Evolutionary conservation across 2,329 filamentous ascomycete species (phyloP).

Genomic region (Sphaerulina vaccinii): DNA sequence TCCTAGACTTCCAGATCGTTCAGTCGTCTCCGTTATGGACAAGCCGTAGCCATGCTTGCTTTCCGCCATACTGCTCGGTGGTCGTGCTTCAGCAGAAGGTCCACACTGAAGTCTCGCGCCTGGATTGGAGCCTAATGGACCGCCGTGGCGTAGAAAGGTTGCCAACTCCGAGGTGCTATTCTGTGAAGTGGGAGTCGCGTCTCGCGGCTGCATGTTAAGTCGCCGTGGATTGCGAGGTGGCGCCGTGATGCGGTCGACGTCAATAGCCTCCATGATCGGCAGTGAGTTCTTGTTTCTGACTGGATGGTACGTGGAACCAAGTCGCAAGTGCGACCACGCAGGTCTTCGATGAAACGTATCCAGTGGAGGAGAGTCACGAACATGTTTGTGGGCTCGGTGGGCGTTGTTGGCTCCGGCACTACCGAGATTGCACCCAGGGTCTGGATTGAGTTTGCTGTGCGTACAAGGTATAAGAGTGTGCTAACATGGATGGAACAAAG

Average conservation of each 20-base stretch:
- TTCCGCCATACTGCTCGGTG: background rate
- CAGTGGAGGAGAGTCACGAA: constrained; percentile 8
- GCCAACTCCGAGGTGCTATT: constrained; percentile 11
- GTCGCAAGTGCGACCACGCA: constrained; percentile 6
- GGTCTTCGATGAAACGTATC: background rate
- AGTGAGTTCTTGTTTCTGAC: background rate
- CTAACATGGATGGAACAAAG: too few relatives aligned
- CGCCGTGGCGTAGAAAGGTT: constrained; percentile 11
- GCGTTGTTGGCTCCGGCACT: constrained; percentile 5
- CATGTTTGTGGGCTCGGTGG: background rate
- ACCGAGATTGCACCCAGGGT: constrained; percentile 2
- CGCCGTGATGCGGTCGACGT: constrained; percentile 1
- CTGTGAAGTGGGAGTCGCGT: constrained; percentile 9
- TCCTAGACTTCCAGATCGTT: background rate
- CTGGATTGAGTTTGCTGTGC: too few relatives aligned
- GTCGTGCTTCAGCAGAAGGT: constrained; percentile 2
- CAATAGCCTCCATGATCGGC: constrained; percentile 10
- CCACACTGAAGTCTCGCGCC: constrained; percentile 10
- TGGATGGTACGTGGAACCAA: constrained; percentile 7
- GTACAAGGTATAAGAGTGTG: too few relatives aligned
- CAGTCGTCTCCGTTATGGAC: constrained; percentile 1
- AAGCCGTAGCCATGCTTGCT: constrained; percentile 1
- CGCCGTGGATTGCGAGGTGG: constrained; percentile 7
- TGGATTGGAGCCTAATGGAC: constrained; percentile 7
- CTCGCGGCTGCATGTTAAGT: constrained; percentile 11